phyloP scores from a whole-genome alignment of 2,329 filamentous ascomycete genomes.

The Pseudocercospora cruenta region DNA sequence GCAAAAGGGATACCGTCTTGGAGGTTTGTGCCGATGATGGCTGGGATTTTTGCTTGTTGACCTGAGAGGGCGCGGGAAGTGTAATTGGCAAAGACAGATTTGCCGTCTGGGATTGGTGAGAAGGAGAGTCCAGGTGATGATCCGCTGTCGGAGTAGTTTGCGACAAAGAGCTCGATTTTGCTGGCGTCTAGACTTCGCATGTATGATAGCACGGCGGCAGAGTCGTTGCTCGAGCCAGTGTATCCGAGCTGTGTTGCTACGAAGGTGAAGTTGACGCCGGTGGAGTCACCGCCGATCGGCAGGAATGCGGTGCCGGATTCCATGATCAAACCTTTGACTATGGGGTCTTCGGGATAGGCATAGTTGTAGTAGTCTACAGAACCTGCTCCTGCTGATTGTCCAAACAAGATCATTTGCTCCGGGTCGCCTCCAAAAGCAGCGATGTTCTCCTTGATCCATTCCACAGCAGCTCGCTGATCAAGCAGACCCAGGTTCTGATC shows the following conservation, averaged over 20 bases:
- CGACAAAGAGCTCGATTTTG: constrained; percentile 22
- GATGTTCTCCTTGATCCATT: constrained; percentile 58
- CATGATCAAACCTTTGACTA: constrained; percentile 42
- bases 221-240: constrained; percentile 51
- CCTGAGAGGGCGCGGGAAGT: constrained; percentile 26
- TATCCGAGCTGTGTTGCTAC: constrained; percentile 29
- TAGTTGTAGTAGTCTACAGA: constrained; percentile 37
- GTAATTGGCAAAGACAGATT: constrained; percentile 36
- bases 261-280: constrained; percentile 32
- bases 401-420: constrained; percentile 29
- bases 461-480: constrained; percentile 58
- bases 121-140: constrained; percentile 36
- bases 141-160: constrained; percentile 24
- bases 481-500: constrained; percentile 53
- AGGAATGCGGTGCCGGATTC: constrained; percentile 43
- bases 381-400: constrained; percentile 30
- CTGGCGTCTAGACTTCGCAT: constrained; percentile 23
- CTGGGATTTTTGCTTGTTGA: constrained; percentile 44
- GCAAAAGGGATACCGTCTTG: constrained; percentile 43
- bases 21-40: constrained; percentile 43
- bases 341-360: constrained; percentile 41
- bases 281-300: constrained; percentile 13
- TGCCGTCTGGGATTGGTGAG: constrained; percentile 31
- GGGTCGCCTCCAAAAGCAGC: constrained; percentile 54
- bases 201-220: constrained; percentile 27